phyloP scores from a whole-genome alignment of 306 rosid species.

The Potentilla sterilis region DNA sequence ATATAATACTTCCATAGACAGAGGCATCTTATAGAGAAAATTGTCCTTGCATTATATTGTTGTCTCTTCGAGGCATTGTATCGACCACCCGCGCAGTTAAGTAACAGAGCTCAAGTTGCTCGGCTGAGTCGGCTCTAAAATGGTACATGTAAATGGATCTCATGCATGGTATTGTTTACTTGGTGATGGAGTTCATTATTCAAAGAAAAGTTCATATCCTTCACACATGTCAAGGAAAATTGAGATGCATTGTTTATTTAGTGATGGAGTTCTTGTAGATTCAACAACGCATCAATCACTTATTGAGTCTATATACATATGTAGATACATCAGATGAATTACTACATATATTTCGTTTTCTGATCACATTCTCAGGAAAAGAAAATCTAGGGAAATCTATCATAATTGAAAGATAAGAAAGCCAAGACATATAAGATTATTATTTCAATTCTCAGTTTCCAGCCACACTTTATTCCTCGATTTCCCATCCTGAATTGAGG shows the following conservation, averaged over 20 bases:
- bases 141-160: not conserved
- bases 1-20: not conserved
- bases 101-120: not conserved
- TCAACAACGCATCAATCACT: not conserved
- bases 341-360: not conserved
- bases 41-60: not conserved
- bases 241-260: not conserved
- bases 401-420: no score
- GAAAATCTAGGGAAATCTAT: not conserved
- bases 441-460: not conserved
- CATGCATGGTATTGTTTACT: not conserved
- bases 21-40: not conserved
- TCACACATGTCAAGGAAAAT: not conserved
- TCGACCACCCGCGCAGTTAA: not conserved
- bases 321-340: not conserved
- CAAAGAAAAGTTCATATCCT: not conserved
- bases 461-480: not conserved
- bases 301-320: conserved; percentile 4
- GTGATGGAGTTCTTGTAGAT: not conserved
- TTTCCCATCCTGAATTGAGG: not conserved
- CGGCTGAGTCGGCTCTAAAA: not conserved
- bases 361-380: not conserved
- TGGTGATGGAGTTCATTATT: not conserved
- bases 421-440: no score
- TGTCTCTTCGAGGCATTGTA: not conserved